These are phyloP conservation scores for Rosa rugosa DNA, from an alignment of 306 rosid genomes.

Conservation along the genomic window DNA sequence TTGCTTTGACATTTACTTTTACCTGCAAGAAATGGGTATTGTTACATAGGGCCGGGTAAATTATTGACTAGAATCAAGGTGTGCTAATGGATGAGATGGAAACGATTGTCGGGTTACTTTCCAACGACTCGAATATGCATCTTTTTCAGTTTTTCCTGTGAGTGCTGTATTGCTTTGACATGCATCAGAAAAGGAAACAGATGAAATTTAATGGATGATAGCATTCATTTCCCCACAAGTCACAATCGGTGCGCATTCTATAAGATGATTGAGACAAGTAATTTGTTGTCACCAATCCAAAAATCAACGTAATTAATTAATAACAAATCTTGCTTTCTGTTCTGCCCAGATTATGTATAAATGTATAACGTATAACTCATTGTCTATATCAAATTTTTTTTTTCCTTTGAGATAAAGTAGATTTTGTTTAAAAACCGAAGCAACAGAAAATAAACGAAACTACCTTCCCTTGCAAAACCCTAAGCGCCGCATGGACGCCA, in stretches of 20 bases:
- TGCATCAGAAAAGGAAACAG: neutral
- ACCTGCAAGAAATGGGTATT: neutral
- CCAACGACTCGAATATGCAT: neutral
- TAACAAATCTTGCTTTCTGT: neutral
- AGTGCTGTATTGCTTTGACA: neutral
- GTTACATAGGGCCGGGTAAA: neutral
- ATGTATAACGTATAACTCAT: neutral
- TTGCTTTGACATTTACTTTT: neutral
- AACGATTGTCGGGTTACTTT: neutral
- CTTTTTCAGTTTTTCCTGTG: neutral
- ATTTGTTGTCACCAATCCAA: neutral
- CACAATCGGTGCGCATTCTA: constrained; percentile 9
- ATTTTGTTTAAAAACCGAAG: too few relatives aligned
- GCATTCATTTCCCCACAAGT: neutral
- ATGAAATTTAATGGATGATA: neutral
- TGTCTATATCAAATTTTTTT: too few relatives aligned
- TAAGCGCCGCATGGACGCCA: too few relatives aligned
- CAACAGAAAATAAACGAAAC: too few relatives aligned
- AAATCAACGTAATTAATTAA: neutral
- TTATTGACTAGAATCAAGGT: neutral
- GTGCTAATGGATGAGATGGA: neutral
- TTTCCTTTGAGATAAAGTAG: too few relatives aligned
- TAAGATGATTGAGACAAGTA: neutral
- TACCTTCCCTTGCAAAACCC: too few relatives aligned
- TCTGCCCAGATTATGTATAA: neutral